phyloP scores from a whole-genome alignment of 1,139 yeast species.

The Ashbya aceris region DNA sequence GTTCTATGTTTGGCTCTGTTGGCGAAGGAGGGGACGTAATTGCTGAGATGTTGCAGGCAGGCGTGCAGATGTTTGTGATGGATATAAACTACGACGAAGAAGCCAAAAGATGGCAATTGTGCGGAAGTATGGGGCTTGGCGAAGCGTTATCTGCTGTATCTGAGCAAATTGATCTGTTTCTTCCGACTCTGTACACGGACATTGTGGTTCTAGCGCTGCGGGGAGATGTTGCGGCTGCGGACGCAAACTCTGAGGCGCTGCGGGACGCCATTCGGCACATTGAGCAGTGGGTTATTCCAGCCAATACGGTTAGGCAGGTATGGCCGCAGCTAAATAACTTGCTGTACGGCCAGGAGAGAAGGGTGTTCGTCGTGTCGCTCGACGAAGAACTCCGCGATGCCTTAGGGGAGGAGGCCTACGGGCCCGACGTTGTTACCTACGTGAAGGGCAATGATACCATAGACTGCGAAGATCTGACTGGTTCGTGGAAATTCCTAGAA shows the following conservation, averaged over 20 bases:
- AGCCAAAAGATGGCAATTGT: conserved; percentile 40
- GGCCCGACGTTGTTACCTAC: conserved; percentile 12
- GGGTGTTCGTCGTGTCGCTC: conserved; percentile 30
- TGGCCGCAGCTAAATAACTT: conserved; percentile 40
- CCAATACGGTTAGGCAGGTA: conserved; percentile 7
- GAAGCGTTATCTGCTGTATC: too few relatives aligned
- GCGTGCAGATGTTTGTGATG: conserved; percentile 44
- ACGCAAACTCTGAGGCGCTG: too few relatives aligned
- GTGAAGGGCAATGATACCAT: conserved; percentile 16
- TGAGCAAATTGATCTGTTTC: too few relatives aligned
- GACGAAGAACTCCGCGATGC: background rate
- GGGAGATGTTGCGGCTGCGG: too few relatives aligned
- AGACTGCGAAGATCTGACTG: conserved; percentile 10
- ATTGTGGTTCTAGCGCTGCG: too few relatives aligned
- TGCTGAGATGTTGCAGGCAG: conserved; percentile 37
- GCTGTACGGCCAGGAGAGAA: conserved; percentile 34
- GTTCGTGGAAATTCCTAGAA: conserved; percentile 33
- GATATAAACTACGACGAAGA: conserved; percentile 61
- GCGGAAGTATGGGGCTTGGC: too few relatives aligned
- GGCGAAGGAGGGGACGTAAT: conserved; percentile 43
- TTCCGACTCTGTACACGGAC: too few relatives aligned
- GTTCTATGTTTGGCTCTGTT: conserved; percentile 38
- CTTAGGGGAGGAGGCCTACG: conserved; percentile 9
- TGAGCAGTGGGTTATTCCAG: too few relatives aligned
- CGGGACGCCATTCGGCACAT: too few relatives aligned